Percentiles rank a stretch among this genome's conserved stretches.
phyloP scores from a whole-genome alignment of 129 eudicot genomes.

The Flaveria robusta region DNA sequence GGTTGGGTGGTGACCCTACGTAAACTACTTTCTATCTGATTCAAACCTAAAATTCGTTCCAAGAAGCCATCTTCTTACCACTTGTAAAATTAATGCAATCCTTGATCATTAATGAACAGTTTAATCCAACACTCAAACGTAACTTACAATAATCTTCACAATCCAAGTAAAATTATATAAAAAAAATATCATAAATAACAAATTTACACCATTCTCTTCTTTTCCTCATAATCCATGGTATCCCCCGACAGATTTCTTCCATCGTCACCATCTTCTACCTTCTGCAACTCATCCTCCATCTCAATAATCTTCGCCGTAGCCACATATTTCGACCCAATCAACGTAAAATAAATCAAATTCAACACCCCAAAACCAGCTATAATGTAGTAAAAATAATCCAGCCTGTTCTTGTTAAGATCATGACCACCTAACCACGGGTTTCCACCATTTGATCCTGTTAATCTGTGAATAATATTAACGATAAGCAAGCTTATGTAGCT shows the following conservation, averaged over 20 bases:
- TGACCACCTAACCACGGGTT: conserved; percentile 68
- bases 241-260: neutral
- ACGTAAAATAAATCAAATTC: conserved; percentile 56
- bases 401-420: conserved; percentile 63
- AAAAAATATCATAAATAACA: neutral
- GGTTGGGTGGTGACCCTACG: too few relatives aligned
- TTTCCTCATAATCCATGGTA: conserved; percentile 18
- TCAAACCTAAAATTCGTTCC: too few relatives aligned
- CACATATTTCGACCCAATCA: conserved; percentile 48
- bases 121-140: neutral
- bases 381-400: conserved; percentile 55
- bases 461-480: conserved; percentile 44
- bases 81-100: too few relatives aligned
- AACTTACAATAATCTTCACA: conserved; percentile 1
- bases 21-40: too few relatives aligned
- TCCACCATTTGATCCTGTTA: conserved; percentile 35
- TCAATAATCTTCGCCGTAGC: conserved; percentile 27
- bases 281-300: conserved; percentile 29
- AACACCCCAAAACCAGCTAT: conserved; percentile 53
- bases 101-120: neutral
- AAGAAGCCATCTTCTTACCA: too few relatives aligned
- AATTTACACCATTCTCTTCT: conserved; percentile 17
- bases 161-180: neutral
- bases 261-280: conserved; percentile 19
- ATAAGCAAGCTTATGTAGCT: conserved; percentile 58